Base-by-base conservation (phyloP, 2,329 filamentous ascomycete genomes). In the Colletotrichum orbiculare region DNA sequence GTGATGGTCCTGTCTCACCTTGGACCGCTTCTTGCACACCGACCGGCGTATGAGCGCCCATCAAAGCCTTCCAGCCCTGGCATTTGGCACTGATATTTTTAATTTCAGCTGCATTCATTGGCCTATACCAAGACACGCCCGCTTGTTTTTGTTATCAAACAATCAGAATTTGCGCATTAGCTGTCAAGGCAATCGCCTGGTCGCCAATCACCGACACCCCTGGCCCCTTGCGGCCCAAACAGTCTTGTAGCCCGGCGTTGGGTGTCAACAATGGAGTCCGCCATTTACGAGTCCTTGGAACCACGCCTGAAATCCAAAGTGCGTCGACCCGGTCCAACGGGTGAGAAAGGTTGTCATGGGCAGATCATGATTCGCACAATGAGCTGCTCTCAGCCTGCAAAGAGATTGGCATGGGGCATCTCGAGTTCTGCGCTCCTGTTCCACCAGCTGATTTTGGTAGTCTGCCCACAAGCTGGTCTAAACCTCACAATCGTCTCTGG, bases 81-180 rank as follows among this genome's bases (percentile, higher is more conserved):
- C 47, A 48, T 53, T 53, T 48, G 41, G 4, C 47, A 25, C 58
- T 59, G 59, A 37, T 58, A 63, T 54, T 53, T 47, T 15, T 53
- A 48, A 48, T 57, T 54, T 63, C 52, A 13, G 42, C 12, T n/a
- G 17, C 59, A 52, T 54, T 49, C 63, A 66, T 66, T 66, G 63
- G 63, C 8, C 9, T 57, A 41, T 57, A 52, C 62, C 63, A 52
- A 57, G 10, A 34, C 34, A 48, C 39, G 52, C 63, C 57, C 25
- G 41, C 48, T 68, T 68, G 55, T 67, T 71, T 69, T 69, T 66
- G 66, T 70, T 67, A 56, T 64, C 25, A 25, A 25, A 25, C 25
- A 25, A 25, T 25, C 25, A 25, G 49, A 25, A 54, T 64, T 66
- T 65, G 66, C 69, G 71, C 71, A 73, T 69, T 71, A 70, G 68